These are phyloP conservation scores for Phoma herbarum DNA, from an alignment of 2,329 filamentous ascomycete genomes.

Conservation along the genomic window DNA sequence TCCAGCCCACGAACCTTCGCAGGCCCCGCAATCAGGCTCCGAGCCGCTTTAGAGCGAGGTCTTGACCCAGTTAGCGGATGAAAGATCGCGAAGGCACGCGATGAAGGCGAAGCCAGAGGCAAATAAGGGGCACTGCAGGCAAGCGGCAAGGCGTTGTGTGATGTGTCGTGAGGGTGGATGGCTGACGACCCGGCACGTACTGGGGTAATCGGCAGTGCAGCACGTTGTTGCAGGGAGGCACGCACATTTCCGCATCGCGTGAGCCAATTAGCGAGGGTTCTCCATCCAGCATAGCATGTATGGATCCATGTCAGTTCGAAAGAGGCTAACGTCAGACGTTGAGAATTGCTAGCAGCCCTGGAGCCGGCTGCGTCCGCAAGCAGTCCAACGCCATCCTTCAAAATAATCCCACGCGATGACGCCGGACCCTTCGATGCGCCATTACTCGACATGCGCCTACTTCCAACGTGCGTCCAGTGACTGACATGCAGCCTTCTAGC, in stretches of 20 bases:
- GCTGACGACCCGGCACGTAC: constrained; percentile 13
- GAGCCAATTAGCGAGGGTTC: constrained; percentile 19
- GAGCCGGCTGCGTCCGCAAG: constrained; percentile 43
- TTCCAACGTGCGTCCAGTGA: constrained; percentile 11
- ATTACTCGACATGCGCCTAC: constrained; percentile 24
- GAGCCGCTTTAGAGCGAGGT: constrained; percentile 33
- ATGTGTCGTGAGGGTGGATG: constrained; percentile 24
- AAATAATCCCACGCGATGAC: constrained; percentile 9
- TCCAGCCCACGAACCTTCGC: constrained; percentile 43
- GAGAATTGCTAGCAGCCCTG: constrained; percentile 39
- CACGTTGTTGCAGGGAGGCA: constrained; percentile 23
- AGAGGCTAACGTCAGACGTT: constrained; percentile 50
- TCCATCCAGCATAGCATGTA: constrained; percentile 17
- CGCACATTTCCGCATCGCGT: constrained; percentile 1
- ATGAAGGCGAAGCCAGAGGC: constrained; percentile 16
- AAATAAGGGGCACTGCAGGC: background rate
- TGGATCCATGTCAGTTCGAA: constrained; percentile 46
- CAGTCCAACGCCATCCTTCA: constrained; percentile 20
- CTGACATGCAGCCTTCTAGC: constrained; percentile 10
- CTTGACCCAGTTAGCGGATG: constrained; percentile 27
- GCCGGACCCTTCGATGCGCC: constrained; percentile 6
- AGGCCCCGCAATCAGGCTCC: constrained; percentile 33
- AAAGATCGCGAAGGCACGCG: constrained; percentile 19
- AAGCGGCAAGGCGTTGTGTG: constrained; percentile 12
- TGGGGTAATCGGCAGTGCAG: constrained; percentile 19